A percentile compares a stretch with the other conserved stretches of the same genome.
These are phyloP conservation scores for Ramicandelaber brevisporus DNA, from an alignment of 192 early-diverging fungal species.

Conservation along the genomic window DNA sequence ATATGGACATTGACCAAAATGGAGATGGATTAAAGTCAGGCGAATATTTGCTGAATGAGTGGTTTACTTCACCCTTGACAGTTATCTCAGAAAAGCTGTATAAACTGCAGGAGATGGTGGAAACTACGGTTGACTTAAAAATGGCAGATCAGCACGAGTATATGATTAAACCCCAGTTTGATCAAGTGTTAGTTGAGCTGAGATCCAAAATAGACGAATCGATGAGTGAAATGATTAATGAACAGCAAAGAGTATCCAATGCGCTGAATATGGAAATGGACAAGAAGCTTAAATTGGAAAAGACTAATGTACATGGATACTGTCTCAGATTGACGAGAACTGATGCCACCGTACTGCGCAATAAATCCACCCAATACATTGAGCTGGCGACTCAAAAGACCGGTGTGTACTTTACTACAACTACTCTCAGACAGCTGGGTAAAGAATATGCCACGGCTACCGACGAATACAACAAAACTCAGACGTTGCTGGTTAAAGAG, in stretches of 20 bases:
- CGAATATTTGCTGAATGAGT: slow-evolving; percentile 21
- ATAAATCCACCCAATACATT: slow-evolving; percentile 35
- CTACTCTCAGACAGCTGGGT: slow-evolving; percentile 32
- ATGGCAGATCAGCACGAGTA: slow-evolving; percentile 72
- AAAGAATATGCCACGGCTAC: slow-evolving; percentile 27
- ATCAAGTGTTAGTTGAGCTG: slow-evolving; percentile 21
- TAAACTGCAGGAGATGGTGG: slow-evolving; percentile 56
- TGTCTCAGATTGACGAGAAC: slow-evolving; percentile 54
- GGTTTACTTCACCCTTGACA: slow-evolving; percentile 20
- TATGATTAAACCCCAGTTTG: slow-evolving; percentile 63
- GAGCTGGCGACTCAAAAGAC: slow-evolving; percentile 74
- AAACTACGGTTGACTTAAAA: slow-evolving; percentile 68
- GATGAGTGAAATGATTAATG: slow-evolving; percentile 23
- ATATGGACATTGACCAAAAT: too few relatives aligned
- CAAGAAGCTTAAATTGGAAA: slow-evolving; percentile 79
- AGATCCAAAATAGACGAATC: slow-evolving; percentile 21
- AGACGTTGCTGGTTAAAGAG: slow-evolving; percentile 54
- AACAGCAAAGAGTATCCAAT: slow-evolving; percentile 25
- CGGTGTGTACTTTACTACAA: slow-evolving; percentile 70
- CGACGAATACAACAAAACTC: slow-evolving; percentile 35
- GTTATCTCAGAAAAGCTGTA: slow-evolving; percentile 25
- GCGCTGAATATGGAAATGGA: slow-evolving; percentile 49
- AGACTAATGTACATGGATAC: slow-evolving; percentile 55
- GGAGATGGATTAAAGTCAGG: slow-evolving; percentile 7
- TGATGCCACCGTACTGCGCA: slow-evolving; percentile 40